phyloP scores from a whole-genome alignment of 306 rosid species.

The Gastrolobium villosum region DNA sequence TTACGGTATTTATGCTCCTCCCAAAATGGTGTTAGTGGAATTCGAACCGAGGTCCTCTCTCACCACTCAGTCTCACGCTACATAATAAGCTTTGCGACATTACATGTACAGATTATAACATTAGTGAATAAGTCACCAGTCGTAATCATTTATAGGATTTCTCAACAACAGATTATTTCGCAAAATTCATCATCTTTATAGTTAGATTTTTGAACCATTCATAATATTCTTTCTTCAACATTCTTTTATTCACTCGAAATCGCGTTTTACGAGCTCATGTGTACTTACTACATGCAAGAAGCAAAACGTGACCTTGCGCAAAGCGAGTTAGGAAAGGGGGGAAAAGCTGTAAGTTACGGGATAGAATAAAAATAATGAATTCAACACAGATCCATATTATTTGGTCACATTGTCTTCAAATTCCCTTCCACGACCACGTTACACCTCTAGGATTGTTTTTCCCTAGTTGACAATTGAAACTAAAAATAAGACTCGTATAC shows the following conservation, averaged over 20 bases:
- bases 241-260: conserved; percentile 33
- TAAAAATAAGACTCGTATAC: not conserved
- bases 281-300: conserved; percentile 26
- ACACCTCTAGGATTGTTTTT: conserved; percentile 17
- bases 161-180: not conserved
- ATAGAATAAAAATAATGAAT: not conserved
- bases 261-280: conserved; percentile 36
- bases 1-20: too few relatives aligned
- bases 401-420: conserved; percentile 41
- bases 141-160: not conserved
- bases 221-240: conserved; percentile 20
- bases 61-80: too few relatives aligned
- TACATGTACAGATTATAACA: too few relatives aligned
- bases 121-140: too few relatives aligned
- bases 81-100: too few relatives aligned
- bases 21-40: too few relatives aligned
- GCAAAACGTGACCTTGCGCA: not conserved
- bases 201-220: conserved; percentile 12
- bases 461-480: not conserved
- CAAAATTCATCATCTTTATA: conserved; percentile 1
- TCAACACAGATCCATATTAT: conserved; percentile 45
- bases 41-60: too few relatives aligned
- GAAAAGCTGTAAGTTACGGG: not conserved
- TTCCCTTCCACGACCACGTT: conserved; percentile 27
- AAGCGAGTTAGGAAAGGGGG: not conserved